These are phyloP conservation scores for Prunus kanzakura DNA, from an alignment of 306 rosid genomes.

Conservation along the genomic window DNA sequence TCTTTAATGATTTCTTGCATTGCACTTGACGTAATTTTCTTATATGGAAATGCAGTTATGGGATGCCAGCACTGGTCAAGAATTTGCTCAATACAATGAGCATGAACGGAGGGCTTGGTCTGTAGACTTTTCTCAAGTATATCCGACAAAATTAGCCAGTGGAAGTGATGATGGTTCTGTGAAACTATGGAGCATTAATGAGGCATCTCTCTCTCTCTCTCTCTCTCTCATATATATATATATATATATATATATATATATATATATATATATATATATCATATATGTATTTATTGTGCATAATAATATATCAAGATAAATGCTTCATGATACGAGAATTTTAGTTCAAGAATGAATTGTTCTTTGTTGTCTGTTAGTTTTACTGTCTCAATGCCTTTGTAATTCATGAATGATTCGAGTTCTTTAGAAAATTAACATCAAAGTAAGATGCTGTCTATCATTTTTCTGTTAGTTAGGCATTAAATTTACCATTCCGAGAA, in stretches of 20 bases:
- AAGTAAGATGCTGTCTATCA: neutral
- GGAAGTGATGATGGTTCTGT: slow-evolving; percentile 92
- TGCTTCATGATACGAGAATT: neutral
- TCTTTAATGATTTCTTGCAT: slow-evolving; percentile 10
- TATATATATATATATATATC: too few relatives aligned
- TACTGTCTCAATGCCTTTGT: neutral
- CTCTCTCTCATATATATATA: too few relatives aligned
- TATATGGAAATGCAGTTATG: slow-evolving; percentile 65
- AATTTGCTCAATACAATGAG: slow-evolving; percentile 62
- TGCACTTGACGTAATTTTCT: slow-evolving; percentile 26
- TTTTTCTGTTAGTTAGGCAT: neutral
- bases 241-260: too few relatives aligned
- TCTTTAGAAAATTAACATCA: neutral
- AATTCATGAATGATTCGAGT: neutral
- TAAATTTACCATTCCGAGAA: neutral
- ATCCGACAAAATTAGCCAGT: slow-evolving; percentile 93
- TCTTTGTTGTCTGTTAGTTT: neutral
- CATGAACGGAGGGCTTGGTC: slow-evolving; percentile 95
- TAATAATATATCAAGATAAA: neutral
- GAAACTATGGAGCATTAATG: slow-evolving; percentile 85
- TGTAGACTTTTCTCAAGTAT: slow-evolving; percentile 75
- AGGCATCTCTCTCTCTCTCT: slow-evolving; percentile 40
- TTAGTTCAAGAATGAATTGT: neutral
- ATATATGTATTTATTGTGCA: too few relatives aligned
- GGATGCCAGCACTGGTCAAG: slow-evolving; percentile 93